Percentiles rank a stretch among this genome's conserved stretches.
Evolutionary conservation across 164 flowering plant species (phyloP).

Genomic region (Euptelea pleiosperma): DNA sequence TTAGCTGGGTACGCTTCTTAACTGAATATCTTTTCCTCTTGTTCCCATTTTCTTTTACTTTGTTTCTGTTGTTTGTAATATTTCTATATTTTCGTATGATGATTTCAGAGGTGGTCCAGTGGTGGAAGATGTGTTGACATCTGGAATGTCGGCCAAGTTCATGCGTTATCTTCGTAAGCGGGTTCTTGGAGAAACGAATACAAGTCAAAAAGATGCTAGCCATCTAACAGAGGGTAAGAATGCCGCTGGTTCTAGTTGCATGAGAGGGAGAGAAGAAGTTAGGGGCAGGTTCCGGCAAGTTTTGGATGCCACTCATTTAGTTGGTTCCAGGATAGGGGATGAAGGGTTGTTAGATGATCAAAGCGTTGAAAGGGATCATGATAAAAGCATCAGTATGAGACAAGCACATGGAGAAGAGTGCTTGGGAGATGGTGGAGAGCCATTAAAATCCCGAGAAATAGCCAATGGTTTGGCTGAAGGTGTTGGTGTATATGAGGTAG

Average conservation of each 20-base stretch:
- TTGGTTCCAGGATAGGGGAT: slow-evolving; percentile 38
- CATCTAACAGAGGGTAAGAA: slow-evolving; percentile 45
- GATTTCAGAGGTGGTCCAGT: slow-evolving; percentile 64
- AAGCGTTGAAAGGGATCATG: slow-evolving; percentile 43
- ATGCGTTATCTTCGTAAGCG: slow-evolving; percentile 90
- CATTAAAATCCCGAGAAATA: slow-evolving; percentile 12
- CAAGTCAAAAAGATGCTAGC: slow-evolving; percentile 54
- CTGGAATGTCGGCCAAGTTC: slow-evolving; percentile 85
- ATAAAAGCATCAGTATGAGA: slow-evolving; percentile 29
- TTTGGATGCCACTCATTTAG: slow-evolving; percentile 45
- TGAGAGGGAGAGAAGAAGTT: slow-evolving; percentile 67
- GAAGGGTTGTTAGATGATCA: slow-evolving; percentile 46
- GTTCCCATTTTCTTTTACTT: neutral
- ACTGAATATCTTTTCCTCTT: neutral
- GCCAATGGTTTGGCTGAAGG: slow-evolving; percentile 37
- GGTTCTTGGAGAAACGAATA: slow-evolving; percentile 67
- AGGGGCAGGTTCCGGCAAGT: slow-evolving; percentile 56
- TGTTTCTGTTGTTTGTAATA: slow-evolving; percentile 1
- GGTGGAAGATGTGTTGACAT: slow-evolving; percentile 89
- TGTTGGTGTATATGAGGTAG: slow-evolving; percentile 34
- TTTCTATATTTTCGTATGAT: slow-evolving; percentile 14
- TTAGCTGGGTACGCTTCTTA: slow-evolving; percentile 62
- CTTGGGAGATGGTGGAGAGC: slow-evolving; percentile 41
- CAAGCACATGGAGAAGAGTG: slow-evolving; percentile 37
- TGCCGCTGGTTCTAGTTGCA: slow-evolving; percentile 28